Percentiles rank a stretch among this genome's conserved stretches.
These are phyloP conservation scores for Termitomyces bulborhizus DNA, from an alignment of 768 basidiomycete genomes.

Conservation along the genomic window DNA sequence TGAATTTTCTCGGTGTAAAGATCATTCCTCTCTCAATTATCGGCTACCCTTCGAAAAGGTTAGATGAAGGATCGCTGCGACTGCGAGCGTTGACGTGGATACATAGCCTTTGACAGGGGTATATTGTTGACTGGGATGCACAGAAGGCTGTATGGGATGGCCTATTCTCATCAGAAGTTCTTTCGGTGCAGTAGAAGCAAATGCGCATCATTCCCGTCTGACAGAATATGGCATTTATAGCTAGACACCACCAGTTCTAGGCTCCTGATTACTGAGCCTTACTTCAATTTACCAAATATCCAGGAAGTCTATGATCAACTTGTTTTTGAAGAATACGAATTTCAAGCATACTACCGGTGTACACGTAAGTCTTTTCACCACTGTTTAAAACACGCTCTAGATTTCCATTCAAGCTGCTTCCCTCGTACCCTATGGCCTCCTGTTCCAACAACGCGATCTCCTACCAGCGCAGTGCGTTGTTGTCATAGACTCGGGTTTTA, in stretches of 20 bases:
- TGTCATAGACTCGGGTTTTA: conserved; percentile 88
- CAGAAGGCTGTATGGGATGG: conserved; percentile 95
- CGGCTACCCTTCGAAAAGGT: conserved; percentile 88
- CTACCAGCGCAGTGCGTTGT: conserved; percentile 73
- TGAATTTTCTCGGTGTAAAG: conserved; percentile 69
- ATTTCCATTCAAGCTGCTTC: conserved; percentile 58
- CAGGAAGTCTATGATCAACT: conserved; percentile 94
- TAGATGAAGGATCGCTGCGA: conserved; percentile 15
- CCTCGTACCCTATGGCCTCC: conserved; percentile 63
- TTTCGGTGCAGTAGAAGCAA: conserved; percentile 42
- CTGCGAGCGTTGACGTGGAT: conserved; percentile 8
- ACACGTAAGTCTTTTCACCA: conserved; percentile 53
- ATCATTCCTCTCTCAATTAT: conserved; percentile 78
- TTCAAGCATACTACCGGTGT: conserved; percentile 72
- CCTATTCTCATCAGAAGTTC: conserved; percentile 66
- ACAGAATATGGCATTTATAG: conserved; percentile 30
- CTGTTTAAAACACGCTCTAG: conserved; percentile 1
- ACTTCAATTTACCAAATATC: conserved; percentile 88
- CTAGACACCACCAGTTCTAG: conserved; percentile 67
- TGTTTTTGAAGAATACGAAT: conserved; percentile 95
- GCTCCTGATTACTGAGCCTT: conserved; percentile 87
- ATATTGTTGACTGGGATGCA: conserved; percentile 91
- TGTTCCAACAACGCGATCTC: conserved; percentile 48
- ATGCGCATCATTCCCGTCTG: neutral
- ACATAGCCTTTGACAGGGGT: conserved; percentile 54